Percentiles rank a stretch among this genome's conserved stretches.
These are phyloP conservation scores for Hymenoscyphus repandus DNA, from an alignment of 2,329 filamentous ascomycete genomes.

Conservation along the genomic window DNA sequence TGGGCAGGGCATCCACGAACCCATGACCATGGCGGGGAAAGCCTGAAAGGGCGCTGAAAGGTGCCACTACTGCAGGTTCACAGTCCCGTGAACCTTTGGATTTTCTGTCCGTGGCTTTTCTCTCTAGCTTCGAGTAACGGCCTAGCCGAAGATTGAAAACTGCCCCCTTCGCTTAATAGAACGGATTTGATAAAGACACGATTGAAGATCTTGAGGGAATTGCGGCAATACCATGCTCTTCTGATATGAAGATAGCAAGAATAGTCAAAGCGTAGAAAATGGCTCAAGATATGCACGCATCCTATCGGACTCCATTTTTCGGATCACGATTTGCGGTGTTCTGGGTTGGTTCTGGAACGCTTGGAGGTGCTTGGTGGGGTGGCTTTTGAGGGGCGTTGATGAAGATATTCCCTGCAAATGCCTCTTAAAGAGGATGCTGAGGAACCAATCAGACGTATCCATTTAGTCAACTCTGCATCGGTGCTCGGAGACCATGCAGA, in stretches of 20 bases:
- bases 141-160: background rate
- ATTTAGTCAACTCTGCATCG: too few species aligned
- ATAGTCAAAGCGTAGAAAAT: background rate
- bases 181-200: background rate
- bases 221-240: too few species aligned
- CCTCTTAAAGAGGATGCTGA: too few species aligned
- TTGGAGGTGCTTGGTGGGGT: too few species aligned
- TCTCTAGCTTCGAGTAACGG: background rate
- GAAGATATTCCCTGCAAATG: too few species aligned
- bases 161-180: too few species aligned
- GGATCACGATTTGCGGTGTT: conserved; percentile 1
- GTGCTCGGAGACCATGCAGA: too few species aligned
- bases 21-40: conserved; percentile 8
- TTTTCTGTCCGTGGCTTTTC: background rate
- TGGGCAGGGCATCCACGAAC: background rate
- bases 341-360: background rate
- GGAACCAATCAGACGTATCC: too few species aligned
- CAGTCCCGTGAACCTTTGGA: conserved; percentile 6
- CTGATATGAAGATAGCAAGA: background rate
- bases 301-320: conserved; percentile 3
- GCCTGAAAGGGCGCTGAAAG: background rate
- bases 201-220: background rate
- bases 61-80: conserved; percentile 12
- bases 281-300: background rate
- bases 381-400: too few species aligned